A percentile compares a stretch with the other conserved stretches of the same genome.
Evolutionary conservation across 345 rosid species (phyloP).

Genomic region (Gossypium stocksii): DNA sequence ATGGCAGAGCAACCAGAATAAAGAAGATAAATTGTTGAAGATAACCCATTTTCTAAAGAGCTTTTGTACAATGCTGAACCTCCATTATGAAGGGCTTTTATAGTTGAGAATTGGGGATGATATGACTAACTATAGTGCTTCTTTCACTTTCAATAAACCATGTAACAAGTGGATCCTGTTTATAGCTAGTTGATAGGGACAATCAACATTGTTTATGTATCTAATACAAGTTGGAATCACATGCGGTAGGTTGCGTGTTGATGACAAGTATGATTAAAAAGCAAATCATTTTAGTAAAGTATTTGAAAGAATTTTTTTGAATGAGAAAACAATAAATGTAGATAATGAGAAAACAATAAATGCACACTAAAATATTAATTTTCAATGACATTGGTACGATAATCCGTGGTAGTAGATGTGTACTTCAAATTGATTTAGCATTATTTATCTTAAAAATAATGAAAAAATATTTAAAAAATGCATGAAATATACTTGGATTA

Average conservation of each 20-base stretch:
- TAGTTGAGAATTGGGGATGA: not conserved
- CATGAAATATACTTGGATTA: too few relatives aligned
- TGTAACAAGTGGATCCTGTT: not conserved
- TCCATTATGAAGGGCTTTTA: not conserved
- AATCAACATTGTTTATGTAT: not conserved
- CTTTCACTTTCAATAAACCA: constrained; percentile 6
- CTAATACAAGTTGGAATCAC: not conserved
- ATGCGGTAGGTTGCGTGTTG: not conserved
- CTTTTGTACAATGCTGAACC: not conserved
- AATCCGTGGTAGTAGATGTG: too few relatives aligned
- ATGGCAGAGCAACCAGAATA: not conserved
- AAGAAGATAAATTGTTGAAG: not conserved
- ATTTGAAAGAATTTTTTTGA: too few relatives aligned
- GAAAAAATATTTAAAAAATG: too few relatives aligned
- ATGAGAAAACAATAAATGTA: too few relatives aligned
- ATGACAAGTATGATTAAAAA: not conserved
- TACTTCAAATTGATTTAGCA: too few relatives aligned
- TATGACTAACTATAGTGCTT: not conserved
- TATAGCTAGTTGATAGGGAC: not conserved
- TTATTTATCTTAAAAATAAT: too few relatives aligned
- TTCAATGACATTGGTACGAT: too few relatives aligned
- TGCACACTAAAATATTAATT: too few relatives aligned
- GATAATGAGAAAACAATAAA: too few relatives aligned
- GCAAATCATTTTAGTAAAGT: not conserved
- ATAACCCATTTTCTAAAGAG: not conserved